Conservation (phyloP, 2,329 filamentous ascomycete genomes). For the Ustilaginoidea virens region DNA sequence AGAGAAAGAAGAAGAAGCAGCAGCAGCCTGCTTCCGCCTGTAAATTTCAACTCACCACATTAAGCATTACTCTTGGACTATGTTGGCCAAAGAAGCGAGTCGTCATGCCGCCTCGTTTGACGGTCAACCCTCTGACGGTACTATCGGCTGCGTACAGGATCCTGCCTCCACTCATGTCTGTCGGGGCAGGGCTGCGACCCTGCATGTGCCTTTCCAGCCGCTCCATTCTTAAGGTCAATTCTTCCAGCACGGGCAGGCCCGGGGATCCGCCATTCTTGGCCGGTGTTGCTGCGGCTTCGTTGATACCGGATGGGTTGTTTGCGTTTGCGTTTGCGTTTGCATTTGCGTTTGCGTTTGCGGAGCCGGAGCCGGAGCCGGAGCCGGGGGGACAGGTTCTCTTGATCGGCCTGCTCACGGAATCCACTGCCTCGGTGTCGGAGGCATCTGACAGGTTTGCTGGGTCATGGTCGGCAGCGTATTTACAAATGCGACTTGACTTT, state of each 20-base stretch:
- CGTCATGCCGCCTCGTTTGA: conserved; percentile 29
- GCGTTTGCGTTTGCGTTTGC: conserved; percentile 8
- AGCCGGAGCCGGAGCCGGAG: no score
- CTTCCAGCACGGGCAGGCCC: conserved; percentile 24
- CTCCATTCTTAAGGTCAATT: conserved; percentile 34
- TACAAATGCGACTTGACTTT: conserved; percentile 37
- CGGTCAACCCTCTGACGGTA: conserved; percentile 33
- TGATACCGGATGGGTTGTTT: conserved; percentile 11
- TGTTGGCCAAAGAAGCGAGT: conserved; percentile 39
- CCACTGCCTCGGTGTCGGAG: conserved; percentile 25
- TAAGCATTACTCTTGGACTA: conserved; percentile 35
- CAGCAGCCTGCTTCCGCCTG: no score
- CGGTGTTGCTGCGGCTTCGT: conserved; percentile 11
- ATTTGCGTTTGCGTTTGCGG: conserved; percentile 8
- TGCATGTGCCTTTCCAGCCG: conserved; percentile 35
- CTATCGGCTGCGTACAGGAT: conserved; percentile 22
- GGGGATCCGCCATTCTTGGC: conserved; percentile 18
- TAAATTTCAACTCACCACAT: conserved; percentile 32
- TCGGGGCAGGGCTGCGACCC: conserved; percentile 23
- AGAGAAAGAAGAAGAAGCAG: background rate
- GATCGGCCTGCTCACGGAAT: conserved; percentile 16
- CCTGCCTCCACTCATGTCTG: conserved; percentile 17
- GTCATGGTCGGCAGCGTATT: conserved; percentile 34
- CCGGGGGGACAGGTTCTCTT: conserved; percentile 22
- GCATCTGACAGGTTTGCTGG: conserved; percentile 30